phyloP scores from a whole-genome alignment of 352 stramenopile genomes.

The Elongisporangium senticosum region DNA sequence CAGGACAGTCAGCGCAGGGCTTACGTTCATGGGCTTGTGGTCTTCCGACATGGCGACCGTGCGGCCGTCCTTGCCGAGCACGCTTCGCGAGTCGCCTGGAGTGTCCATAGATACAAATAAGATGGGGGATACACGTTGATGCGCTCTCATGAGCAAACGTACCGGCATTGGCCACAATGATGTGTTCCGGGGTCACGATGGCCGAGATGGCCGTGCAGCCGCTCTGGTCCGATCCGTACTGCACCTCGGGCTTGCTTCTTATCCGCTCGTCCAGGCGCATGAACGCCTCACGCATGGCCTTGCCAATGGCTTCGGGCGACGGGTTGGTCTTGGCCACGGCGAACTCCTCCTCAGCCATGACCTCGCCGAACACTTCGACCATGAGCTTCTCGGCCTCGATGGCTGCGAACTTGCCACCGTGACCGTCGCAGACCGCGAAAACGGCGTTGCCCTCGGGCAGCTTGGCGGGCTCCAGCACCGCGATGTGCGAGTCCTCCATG shows the following conservation, averaged over 20 bases:
- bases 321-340: conserved; percentile 20
- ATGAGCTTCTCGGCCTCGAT: conserved; percentile 47
- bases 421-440: conserved; percentile 80
- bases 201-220: conserved; percentile 72
- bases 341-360: conserved; percentile 36
- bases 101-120: neutral
- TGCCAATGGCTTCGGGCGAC: conserved; percentile 51
- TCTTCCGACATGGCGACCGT: conserved; percentile 83
- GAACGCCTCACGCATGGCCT: conserved; percentile 53
- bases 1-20: conserved; percentile 17
- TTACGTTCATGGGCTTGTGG: conserved; percentile 89
- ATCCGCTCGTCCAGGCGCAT: conserved; percentile 63
- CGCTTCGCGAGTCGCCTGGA: conserved; percentile 67
- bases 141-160: neutral
- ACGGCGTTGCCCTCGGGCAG: conserved; percentile 48
- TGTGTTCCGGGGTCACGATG: conserved; percentile 61
- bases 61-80: conserved; percentile 44
- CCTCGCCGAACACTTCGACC: conserved; percentile 25
- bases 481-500: conserved; percentile 81
- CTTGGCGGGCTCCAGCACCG: conserved; percentile 32
- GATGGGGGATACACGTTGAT: neutral
- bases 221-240: conserved; percentile 55
- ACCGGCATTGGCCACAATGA: conserved; percentile 79
- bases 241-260: conserved; percentile 36
- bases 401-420: conserved; percentile 55